Evolutionary conservation across 2,329 filamentous ascomycete genomes (phyloP).

Genomic region (Penicillium fuscoglaucum): DNA sequence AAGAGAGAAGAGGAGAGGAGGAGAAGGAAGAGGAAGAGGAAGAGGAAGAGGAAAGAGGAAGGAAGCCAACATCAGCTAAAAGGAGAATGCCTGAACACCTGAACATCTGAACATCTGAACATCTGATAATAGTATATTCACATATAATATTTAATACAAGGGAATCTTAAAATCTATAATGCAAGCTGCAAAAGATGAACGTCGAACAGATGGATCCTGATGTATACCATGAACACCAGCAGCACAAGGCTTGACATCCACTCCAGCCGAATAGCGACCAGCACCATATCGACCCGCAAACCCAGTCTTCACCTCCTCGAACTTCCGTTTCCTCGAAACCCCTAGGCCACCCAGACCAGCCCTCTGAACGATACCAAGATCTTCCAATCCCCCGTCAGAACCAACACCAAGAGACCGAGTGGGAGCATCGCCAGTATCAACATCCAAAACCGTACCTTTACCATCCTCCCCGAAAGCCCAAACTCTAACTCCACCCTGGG

Average conservation of each 20-base stretch:
- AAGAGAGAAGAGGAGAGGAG: background rate
- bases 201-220: constrained; percentile 17
- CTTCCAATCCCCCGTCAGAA: constrained; percentile 30
- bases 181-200: constrained; percentile 38
- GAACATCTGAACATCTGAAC: background rate
- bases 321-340: constrained; percentile 31
- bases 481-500: constrained; percentile 47
- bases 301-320: constrained; percentile 18
- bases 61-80: background rate
- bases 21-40: too few species aligned
- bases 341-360: background rate
- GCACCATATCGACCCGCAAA: constrained; percentile 29
- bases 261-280: constrained; percentile 13
- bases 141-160: constrained; percentile 4
- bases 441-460: constrained; percentile 49
- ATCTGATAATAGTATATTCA: background rate
- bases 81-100: background rate
- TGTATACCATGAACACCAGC: constrained; percentile 1
- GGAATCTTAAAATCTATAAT: constrained; percentile 41
- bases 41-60: background rate
- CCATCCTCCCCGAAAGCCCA: constrained; percentile 54
- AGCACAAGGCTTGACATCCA: constrained; percentile 13
- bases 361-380: constrained; percentile 20
- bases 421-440: constrained; percentile 37
- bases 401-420: constrained; percentile 15